phyloP scores from a whole-genome alignment of 2,329 filamentous ascomycete species.

The Colletotrichum trifolii region DNA sequence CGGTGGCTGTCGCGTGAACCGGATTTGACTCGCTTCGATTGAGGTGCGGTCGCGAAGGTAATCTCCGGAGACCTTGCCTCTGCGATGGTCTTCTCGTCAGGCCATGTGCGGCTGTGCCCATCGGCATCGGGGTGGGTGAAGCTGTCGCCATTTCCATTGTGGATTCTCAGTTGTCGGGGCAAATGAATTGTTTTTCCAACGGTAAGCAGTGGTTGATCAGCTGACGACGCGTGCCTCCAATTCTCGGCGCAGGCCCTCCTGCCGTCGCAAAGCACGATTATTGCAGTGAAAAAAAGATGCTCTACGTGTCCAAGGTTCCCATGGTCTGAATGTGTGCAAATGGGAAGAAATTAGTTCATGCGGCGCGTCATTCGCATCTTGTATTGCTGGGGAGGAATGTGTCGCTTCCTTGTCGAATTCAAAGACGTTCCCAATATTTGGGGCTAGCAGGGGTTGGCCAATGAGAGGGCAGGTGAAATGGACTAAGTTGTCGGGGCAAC shows the following conservation, averaged over 20 bases:
- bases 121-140: constrained; percentile 68
- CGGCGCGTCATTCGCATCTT: constrained; percentile 45
- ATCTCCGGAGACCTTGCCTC: constrained; percentile 64
- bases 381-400: constrained; percentile 31
- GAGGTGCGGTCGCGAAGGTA: constrained; percentile 58
- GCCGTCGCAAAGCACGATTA: constrained; percentile 29
- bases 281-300: constrained; percentile 45
- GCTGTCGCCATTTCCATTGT: constrained; percentile 59
- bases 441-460: constrained; percentile 35
- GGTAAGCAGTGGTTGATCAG: constrained; percentile 13
- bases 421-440: constrained; percentile 36
- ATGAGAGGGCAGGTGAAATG: constrained; percentile 13
- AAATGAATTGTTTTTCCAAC: constrained; percentile 25
- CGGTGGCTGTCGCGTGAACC: constrained; percentile 41
- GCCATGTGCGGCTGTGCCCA: constrained; percentile 57
- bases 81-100: constrained; percentile 65
- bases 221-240: constrained; percentile 28
- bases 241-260: constrained; percentile 22
- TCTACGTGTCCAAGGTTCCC: constrained; percentile 54
- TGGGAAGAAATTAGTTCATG: constrained; percentile 50
- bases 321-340: constrained; percentile 49
- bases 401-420: constrained; percentile 37
- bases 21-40: constrained; percentile 59
- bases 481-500: constrained; percentile 42
- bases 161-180: constrained; percentile 2